Evolutionary conservation across 495 filamentous ascomycete species (phyloP), one percentile per base, ranked within the genome.

Genomic region (Penicillium ochrochloron): DNA sequence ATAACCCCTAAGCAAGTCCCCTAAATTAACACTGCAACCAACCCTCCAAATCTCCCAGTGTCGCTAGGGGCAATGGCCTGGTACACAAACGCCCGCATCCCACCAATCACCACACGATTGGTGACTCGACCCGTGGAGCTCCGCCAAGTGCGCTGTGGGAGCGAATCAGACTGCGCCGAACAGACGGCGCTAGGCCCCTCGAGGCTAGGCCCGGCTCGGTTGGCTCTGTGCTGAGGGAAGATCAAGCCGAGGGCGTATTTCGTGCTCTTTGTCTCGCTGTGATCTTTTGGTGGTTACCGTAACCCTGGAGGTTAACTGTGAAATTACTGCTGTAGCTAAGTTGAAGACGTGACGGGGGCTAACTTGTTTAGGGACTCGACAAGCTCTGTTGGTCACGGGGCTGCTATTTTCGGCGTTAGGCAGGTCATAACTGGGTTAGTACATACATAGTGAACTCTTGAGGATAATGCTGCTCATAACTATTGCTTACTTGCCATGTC

Each of bases 41-140:
- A 25, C 39, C 19, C 44, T 27, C 23, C 48, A 53, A 15, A 41
- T 31, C 53, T 44, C 51, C 39, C 21, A 11, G 44, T 46, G 66
- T 68, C 66, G 63, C 63, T 62, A 68, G 66, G 66, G 66, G 59
- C 66, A 65, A 68, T 68, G 34, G 17, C 56, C 60, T 35, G 35
- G 35, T 37, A 37, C 19, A 27, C 44, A 51, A 21, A 42, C 23
- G 21, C 14, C 23, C 14, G 23, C 57, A 60, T 27, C 57, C 42
- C 57, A 51, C 64, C 59, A 63, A 57, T 59, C 27, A 56, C 14
- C 9, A 5, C 14, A 34, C n/a, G 17, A 39, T 54, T 60, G 48
- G 48, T n/a, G 48, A 29, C 48, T 29, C 25, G 48, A 52, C 25
- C 48, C 48, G 48, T 52, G 48, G 48, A 52, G 48, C 48, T 31